phyloP scores from a whole-genome alignment of 805 yeast genomes.

The Candida nanaspora region DNA sequence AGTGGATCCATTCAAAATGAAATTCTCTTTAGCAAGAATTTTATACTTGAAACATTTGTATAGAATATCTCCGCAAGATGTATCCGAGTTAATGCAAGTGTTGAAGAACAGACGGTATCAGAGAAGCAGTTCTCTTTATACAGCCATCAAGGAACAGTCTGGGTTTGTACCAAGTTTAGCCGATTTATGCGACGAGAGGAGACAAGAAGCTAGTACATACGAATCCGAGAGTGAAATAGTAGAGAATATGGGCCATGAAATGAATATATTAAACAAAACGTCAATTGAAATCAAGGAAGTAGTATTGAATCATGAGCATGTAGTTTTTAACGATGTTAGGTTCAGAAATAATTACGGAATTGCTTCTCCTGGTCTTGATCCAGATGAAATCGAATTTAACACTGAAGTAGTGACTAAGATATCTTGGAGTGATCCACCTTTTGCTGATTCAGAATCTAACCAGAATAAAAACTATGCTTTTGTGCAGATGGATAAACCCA shows the following conservation, averaged over 20 bases:
- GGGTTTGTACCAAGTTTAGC: too few relatives aligned
- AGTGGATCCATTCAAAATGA: background rate
- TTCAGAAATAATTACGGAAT: background rate
- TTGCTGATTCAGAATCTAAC: too few relatives aligned
- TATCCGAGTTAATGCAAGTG: too few relatives aligned
- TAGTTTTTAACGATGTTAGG: background rate
- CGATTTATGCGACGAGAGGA: too few relatives aligned
- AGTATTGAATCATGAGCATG: background rate
- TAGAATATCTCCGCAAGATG: too few relatives aligned
- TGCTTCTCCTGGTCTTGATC: background rate
- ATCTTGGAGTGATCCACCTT: background rate
- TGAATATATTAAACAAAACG: background rate
- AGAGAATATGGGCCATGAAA: background rate
- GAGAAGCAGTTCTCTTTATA: too few relatives aligned
- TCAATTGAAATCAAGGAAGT: background rate
- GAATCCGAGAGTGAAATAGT: background rate
- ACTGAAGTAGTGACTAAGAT: background rate
- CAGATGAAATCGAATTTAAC: background rate
- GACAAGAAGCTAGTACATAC: too few relatives aligned
- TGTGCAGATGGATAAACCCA: too few relatives aligned
- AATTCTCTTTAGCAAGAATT: background rate
- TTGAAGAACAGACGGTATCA: too few relatives aligned
- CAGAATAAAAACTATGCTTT: too few relatives aligned
- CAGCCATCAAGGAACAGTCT: too few relatives aligned
- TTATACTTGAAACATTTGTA: background rate